Evolutionary conservation across 2,329 filamentous ascomycete genomes (phyloP).

Genomic region (Madurella mycetomatis): DNA sequence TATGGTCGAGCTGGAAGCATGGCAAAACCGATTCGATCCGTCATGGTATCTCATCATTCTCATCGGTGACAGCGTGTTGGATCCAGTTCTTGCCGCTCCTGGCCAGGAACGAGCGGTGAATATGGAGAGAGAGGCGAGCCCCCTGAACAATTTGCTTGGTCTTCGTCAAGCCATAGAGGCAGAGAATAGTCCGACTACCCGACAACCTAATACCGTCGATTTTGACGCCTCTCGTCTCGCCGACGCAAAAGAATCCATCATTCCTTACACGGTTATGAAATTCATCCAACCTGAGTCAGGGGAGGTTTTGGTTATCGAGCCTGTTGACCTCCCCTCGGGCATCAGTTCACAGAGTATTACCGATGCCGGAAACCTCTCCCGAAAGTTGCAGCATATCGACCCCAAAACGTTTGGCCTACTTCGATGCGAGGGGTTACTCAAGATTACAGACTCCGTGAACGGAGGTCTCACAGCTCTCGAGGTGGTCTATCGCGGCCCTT

Average conservation of each 20-base stretch:
- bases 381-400: not conserved
- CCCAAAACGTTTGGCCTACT: constrained; percentile 1
- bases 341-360: not conserved
- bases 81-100: not conserved
- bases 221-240: not conserved
- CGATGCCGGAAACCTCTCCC: not conserved
- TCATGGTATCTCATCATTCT: constrained; percentile 5
- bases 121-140: not conserved
- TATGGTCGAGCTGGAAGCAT: constrained; percentile 3
- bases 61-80: constrained; percentile 2
- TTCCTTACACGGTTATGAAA: not conserved
- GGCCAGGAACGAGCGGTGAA: not conserved
- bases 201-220: not conserved
- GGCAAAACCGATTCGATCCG: constrained; percentile 5
- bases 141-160: not conserved
- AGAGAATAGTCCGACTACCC: not conserved
- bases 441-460: not conserved
- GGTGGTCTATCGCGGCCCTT: not conserved
- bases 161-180: not conserved
- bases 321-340: not conserved
- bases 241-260: not conserved
- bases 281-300: not conserved
- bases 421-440: not conserved
- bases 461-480: not conserved
- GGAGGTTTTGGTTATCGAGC: not conserved